phyloP scores from a whole-genome alignment of 73 alveolate species.

The Paraurostyla sp. region DNA sequence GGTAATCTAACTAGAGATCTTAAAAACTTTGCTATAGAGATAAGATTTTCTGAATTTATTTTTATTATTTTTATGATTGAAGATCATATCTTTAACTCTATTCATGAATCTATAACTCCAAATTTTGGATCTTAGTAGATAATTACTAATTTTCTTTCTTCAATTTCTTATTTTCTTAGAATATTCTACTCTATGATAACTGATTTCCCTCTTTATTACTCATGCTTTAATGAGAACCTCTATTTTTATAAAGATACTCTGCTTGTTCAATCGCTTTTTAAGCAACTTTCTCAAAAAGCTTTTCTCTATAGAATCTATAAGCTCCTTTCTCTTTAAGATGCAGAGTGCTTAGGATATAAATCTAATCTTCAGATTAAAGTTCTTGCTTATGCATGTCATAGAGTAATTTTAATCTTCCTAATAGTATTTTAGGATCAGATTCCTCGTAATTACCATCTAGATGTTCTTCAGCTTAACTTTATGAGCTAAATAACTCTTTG shows the following conservation, averaged over 20 bases:
- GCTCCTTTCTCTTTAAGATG: slow-evolving; percentile 18
- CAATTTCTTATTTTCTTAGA: slow-evolving; percentile 31
- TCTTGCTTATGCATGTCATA: slow-evolving; percentile 39
- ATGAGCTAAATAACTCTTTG: background rate
- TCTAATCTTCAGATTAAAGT: background rate
- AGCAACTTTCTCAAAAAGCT: slow-evolving; percentile 26
- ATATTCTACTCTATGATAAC: background rate
- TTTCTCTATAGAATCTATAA: slow-evolving; percentile 24
- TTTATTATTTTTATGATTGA: background rate
- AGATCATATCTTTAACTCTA: background rate
- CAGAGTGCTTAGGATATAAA: background rate
- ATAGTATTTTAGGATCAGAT: background rate
- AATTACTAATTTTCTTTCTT: background rate
- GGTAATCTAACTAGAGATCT: background rate
- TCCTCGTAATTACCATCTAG: background rate
- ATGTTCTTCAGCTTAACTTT: background rate
- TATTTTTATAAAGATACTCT: slow-evolving; percentile 29
- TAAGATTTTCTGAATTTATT: background rate
- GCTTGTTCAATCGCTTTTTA: slow-evolving; percentile 40
- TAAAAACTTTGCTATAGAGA: background rate
- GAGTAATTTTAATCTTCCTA: slow-evolving; percentile 22
- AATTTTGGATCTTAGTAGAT: background rate
- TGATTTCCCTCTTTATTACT: too few relatives aligned
- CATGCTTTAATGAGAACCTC: too few relatives aligned
- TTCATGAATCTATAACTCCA: too few relatives aligned